Conservation (phyloP, 2,329 filamentous ascomycete genomes). For the Fusarium sp. region DNA sequence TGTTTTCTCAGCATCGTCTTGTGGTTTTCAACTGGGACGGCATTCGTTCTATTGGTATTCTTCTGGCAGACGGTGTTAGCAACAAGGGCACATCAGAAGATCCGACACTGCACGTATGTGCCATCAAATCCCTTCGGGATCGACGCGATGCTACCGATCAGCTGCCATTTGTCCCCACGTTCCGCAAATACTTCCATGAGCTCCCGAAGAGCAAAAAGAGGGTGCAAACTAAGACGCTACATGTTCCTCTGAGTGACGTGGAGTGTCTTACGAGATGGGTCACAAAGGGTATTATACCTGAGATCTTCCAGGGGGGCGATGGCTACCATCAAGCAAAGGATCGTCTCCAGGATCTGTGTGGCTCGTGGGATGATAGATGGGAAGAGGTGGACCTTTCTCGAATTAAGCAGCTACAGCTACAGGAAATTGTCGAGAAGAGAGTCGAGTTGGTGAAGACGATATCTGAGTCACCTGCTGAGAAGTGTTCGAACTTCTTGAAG, state of each 20-base stretch:
- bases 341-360: constrained; percentile 76
- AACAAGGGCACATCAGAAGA: constrained; percentile 68
- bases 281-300: constrained; percentile 69
- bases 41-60: constrained; percentile 82
- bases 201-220: constrained; percentile 76
- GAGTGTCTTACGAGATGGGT: constrained; percentile 85
- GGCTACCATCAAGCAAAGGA: constrained; percentile 69
- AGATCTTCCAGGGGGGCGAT: constrained; percentile 68
- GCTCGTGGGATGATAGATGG: constrained; percentile 83
- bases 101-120: constrained; percentile 81
- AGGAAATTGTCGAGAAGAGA: constrained; percentile 82
- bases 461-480: constrained; percentile 73
- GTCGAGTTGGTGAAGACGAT: constrained; percentile 72
- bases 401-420: constrained; percentile 84
- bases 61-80: constrained; percentile 81
- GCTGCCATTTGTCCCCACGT: constrained; percentile 82
- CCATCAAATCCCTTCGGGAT: constrained; percentile 77
- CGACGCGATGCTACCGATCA: constrained; percentile 85
- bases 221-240: constrained; percentile 75
- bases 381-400: constrained; percentile 85
- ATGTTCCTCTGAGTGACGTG: constrained; percentile 81
- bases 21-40: constrained; percentile 90
- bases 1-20: constrained; percentile 81
- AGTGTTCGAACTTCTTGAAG: constrained; percentile 85
- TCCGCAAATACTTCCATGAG: constrained; percentile 75